Evolutionary conservation across 805 yeast genomes (phyloP), one percentile per base, ranked within the genome.

Genomic region (Diddensiella transvaalensis): DNA sequence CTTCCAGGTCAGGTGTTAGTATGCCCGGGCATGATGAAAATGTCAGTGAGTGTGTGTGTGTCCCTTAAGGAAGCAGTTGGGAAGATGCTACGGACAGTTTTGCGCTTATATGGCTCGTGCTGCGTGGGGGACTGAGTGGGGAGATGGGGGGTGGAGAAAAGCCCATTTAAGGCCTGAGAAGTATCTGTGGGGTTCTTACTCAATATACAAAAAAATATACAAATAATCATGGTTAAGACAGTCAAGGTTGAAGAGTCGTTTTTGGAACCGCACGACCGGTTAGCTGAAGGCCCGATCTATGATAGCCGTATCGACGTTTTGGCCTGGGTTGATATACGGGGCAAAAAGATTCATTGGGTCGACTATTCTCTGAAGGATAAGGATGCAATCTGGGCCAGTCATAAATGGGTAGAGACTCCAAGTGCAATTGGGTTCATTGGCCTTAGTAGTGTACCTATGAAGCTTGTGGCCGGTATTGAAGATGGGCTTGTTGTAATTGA

Each of bases 401-500:
- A 58, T 63, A 15, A 79, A 73, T 46, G 48, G 46, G 60, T 78
- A 43, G 60, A 63, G 37, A 64, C 76, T 36, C 61, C 63, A 6
- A 75, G 73, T 32, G 69, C 78, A 3, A 69, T 86, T 43, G 96
- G 96, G 11, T 90, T 84, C 13, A 74, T 89, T 53, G 86, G 81
- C 15, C 75, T 87, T 26, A 80, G 93, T 1, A 60, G 67, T 3
- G 52, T 61, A 5, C 72, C 82, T 51, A 76, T 76, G 32, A 74
- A 78, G 55, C 67, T 71, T 1, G 69, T 85, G 15, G 77, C 79
- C 49, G 93, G 89, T 45, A 77, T 78, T 42, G 77, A 79, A 58
- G 67, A 69, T 38, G 96, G 96, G 18, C 72, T 86, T 42, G 85
- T 80, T 10, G 66, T 68, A 37, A 78, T 78, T 30, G 69, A 75